Conservation (phyloP, 2,329 filamentous ascomycete genomes). For the Bisporella sp. region DNA sequence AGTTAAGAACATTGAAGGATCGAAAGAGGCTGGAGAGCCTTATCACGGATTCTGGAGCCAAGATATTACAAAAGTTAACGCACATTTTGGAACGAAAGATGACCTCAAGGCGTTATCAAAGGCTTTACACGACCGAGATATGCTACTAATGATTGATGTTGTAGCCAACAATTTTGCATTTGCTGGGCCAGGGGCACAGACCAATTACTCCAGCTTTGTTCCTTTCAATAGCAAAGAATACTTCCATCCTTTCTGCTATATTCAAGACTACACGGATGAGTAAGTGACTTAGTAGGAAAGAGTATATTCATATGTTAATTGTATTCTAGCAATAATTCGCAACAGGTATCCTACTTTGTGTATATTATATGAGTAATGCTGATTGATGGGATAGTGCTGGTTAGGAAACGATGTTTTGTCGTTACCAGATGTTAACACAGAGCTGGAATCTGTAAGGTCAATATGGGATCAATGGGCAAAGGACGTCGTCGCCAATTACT, state of each 20-base stretch:
- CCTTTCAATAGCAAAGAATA: conserved; percentile 30
- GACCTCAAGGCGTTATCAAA: conserved; percentile 39
- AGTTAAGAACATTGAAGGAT: conserved; percentile 29
- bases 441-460: conserved; percentile 15
- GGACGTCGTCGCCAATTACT: conserved; percentile 22
- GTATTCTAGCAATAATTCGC: no score
- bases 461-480: conserved; percentile 20
- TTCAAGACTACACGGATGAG: background rate
- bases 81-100: conserved; percentile 39
- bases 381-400: conserved; percentile 13
- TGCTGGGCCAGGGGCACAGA: conserved; percentile 25
- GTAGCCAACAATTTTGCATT: conserved; percentile 42
- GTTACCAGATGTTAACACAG: conserved; percentile 25
- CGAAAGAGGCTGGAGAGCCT: conserved; percentile 30
- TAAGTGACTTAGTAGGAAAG: background rate
- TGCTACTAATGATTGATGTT: conserved; percentile 46
- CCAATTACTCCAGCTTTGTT: conserved; percentile 30
- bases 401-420: conserved; percentile 21
- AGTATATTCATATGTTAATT: no score
- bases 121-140: conserved; percentile 37
- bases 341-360: no score
- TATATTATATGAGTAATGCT: no score
- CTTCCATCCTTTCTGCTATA: background rate
- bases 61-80: conserved; percentile 40
- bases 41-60: conserved; percentile 41